These are phyloP conservation scores for Paramicrosporidium saccamoebae DNA, from an alignment of 371 early-diverging fungal genomes.

Conservation along the genomic window DNA sequence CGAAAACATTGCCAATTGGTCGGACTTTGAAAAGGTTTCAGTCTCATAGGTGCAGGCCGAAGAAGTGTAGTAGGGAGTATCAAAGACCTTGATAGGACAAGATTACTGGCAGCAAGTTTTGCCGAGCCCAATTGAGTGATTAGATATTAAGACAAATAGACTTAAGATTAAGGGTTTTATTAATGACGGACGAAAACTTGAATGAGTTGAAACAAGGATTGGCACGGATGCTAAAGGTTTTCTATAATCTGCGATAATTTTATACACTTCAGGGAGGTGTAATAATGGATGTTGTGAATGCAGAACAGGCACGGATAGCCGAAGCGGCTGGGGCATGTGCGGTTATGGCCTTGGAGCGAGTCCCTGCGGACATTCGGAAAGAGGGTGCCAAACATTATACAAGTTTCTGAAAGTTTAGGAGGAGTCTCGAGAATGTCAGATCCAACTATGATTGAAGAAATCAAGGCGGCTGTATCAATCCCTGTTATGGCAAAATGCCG, in stretches of 20 bases:
- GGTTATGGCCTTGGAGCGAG: conserved; percentile 91
- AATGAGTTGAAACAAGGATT: conserved; percentile 1
- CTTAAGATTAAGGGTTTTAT: too few species aligned
- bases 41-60: too few species aligned
- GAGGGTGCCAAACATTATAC: conserved; percentile 40
- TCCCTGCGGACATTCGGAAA: conserved; percentile 89
- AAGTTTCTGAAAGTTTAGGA: conserved; percentile 9
- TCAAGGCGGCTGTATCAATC: conserved; percentile 71
- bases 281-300: conserved; percentile 91
- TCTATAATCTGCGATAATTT: neutral
- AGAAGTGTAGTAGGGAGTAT: too few species aligned
- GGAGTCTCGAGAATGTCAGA: conserved; percentile 95
- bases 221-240: conserved; percentile 1
- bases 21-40: too few species aligned
- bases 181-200: too few species aligned
- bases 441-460: conserved; percentile 83
- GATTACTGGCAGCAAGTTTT: too few species aligned
- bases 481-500: conserved; percentile 96
- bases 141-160: too few species aligned
- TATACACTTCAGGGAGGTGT: conserved; percentile 60
- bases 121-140: too few species aligned
- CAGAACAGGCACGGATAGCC: conserved; percentile 83
- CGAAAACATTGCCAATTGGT: too few species aligned
- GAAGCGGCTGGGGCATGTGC: conserved; percentile 92
- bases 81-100: too few species aligned